Percentiles rank a stretch among this genome's conserved stretches.
These are phyloP conservation scores for Pleurotus cornucopiae DNA, from an alignment of 768 basidiomycete genomes.

Conservation along the genomic window DNA sequence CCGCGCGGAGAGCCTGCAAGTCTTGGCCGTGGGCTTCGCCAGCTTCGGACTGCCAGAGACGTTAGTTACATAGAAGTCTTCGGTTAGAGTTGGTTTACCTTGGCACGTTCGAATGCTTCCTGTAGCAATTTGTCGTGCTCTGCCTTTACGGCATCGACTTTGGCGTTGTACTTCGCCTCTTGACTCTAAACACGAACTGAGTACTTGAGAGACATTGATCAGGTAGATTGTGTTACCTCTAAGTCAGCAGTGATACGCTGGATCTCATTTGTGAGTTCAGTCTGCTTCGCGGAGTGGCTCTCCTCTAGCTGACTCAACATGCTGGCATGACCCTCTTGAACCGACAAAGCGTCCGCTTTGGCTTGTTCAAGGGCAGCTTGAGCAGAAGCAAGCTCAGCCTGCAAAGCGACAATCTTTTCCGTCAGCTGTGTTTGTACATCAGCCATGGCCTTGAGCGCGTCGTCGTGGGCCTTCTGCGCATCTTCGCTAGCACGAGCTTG, in stretches of 20 bases:
- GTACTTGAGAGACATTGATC: constrained; percentile 6
- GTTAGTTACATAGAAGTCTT: constrained; percentile 5
- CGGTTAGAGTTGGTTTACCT: constrained; percentile 38
- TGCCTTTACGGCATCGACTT: constrained; percentile 60
- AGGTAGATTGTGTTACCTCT: constrained; percentile 41
- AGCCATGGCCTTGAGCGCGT: constrained; percentile 38
- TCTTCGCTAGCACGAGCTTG: constrained; percentile 34
- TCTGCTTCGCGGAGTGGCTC: constrained; percentile 42
- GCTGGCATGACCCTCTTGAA: constrained; percentile 41
- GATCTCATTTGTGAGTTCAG: constrained; percentile 52
- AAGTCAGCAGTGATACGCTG: constrained; percentile 56
- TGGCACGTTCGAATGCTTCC: constrained; percentile 74
- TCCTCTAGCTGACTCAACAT: constrained; percentile 52
- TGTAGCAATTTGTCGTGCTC: constrained; percentile 60
- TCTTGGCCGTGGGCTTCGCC: constrained; percentile 64
- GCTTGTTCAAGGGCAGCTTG: constrained; percentile 45
- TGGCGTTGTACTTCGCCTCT: constrained; percentile 63
- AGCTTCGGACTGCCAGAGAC: constrained; percentile 58
- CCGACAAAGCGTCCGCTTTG: constrained; percentile 37
- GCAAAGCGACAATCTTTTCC: constrained; percentile 41
- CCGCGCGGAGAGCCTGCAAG: constrained; percentile 63
- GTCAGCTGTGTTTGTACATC: constrained; percentile 40
- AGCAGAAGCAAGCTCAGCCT: constrained; percentile 41
- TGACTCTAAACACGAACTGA: constrained; percentile 43
- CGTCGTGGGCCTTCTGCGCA: constrained; percentile 37